Base-by-base conservation (phyloP, 768 basidiomycete species). In the Suillus clintonianus region DNA sequence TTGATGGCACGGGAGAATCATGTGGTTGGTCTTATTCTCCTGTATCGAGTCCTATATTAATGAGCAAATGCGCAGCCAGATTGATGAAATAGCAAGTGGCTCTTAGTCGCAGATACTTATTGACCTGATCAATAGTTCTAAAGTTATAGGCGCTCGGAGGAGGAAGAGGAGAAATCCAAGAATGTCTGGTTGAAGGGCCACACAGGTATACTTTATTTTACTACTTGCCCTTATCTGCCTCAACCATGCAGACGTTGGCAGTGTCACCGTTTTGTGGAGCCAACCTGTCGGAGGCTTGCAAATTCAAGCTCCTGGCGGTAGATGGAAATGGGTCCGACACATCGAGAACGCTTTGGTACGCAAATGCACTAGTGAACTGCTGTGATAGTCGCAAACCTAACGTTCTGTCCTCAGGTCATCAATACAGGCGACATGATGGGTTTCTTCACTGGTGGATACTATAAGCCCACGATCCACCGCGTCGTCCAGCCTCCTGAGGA, bases 131-230 rank as follows among this genome's bases (percentile, higher is more conserved):
- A 11, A 19, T 34, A 8, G 17, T 15, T 11, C 19, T 55, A 15
- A 27, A 83, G 82, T 67, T 80, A 78, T 64, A 81, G 80, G 7
- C 78, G 81, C 27, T 70, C 77, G 3, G 65, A 75, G 27, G 80
- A 80, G 22, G 82, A 83, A 4, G 83, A 84, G 65, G 59, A 64
- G 32, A 77, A 77, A 55, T 75, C 80, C 0, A 81, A 80, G 24
- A 75, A 81, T 48, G 81, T 85, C 4, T 85, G 82, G 82, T 67
- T 84, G 24, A 84, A 85, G 64, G 83, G 83, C 4, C 83, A 84
- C 59, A 80, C 80, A 5, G 83, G 83, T 80, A 59, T 5, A 62
- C 50, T 22, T 43, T 24, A 13, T 47, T 14, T 24, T 41, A 8
- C 7, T 1, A 19, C 47, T 5, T 65, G 36, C 51, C 34, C 36